Evolutionary conservation across 345 rosid species (phyloP).

Genomic region (Leavenworthia alabamica): DNA sequence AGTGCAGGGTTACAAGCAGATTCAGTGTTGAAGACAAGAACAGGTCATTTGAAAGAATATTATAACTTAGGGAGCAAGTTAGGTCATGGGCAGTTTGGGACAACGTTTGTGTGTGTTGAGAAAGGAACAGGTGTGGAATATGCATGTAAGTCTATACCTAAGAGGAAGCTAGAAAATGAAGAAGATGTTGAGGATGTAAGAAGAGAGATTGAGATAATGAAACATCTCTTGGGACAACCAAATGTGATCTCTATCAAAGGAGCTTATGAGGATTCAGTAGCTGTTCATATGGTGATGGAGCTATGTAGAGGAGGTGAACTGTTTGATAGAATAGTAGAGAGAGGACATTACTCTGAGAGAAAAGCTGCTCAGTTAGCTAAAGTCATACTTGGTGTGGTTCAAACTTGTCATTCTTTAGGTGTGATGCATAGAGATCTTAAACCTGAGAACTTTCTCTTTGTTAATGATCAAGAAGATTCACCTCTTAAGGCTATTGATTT

Average conservation of each 20-base stretch:
- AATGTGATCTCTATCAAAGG: constrained; percentile 67
- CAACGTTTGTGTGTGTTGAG: constrained; percentile 66
- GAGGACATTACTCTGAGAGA: constrained; percentile 73
- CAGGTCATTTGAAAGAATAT: constrained; percentile 62
- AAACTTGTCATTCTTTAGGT: constrained; percentile 72
- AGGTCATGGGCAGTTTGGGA: constrained; percentile 92
- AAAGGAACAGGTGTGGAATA: constrained; percentile 65
- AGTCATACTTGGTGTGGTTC: constrained; percentile 60
- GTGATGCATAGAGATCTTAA: constrained; percentile 85
- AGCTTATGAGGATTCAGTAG: constrained; percentile 81
- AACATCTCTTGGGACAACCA: constrained; percentile 64
- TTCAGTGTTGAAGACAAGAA: constrained; percentile 51
- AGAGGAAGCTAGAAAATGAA: constrained; percentile 53
- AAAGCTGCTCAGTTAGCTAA: constrained; percentile 68
- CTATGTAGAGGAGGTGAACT: constrained; percentile 88
- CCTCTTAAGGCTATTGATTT: constrained; percentile 82
- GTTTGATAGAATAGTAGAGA: constrained; percentile 66
- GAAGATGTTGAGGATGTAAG: constrained; percentile 86
- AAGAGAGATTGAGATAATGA: constrained; percentile 92
- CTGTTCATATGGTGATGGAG: constrained; percentile 93
- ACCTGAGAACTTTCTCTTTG: constrained; percentile 82
- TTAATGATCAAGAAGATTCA: constrained; percentile 57
- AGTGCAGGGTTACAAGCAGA: constrained; percentile 56
- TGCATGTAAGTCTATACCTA: constrained; percentile 86
- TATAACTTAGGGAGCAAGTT: constrained; percentile 66